A percentile compares a stretch with the other conserved stretches of the same genome.
phyloP scores from a whole-genome alignment of 345 rosid genomes.

The Luvunga scandens region DNA sequence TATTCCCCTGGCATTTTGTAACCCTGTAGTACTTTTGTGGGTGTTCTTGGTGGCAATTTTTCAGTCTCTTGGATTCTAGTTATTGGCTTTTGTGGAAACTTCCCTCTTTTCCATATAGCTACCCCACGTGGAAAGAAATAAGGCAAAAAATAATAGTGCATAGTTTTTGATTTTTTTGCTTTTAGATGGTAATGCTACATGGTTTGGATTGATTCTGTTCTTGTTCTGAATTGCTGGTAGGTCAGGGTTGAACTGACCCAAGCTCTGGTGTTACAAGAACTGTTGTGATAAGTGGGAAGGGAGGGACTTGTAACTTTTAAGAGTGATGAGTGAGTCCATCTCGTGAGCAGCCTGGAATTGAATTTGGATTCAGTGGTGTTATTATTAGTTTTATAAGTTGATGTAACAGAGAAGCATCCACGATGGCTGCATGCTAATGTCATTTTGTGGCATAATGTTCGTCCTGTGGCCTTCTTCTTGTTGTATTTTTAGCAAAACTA shows the following conservation, averaged over 20 bases:
- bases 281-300: neutral
- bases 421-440: neutral
- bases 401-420: neutral
- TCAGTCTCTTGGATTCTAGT: neutral
- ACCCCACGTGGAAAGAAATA: neutral
- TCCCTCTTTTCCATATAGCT: neutral
- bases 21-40: neutral
- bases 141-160: neutral
- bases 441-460: neutral
- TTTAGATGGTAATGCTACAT: neutral
- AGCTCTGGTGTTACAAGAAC: neutral
- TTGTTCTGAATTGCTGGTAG: conserved; percentile 16
- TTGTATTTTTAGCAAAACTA: neutral
- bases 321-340: neutral
- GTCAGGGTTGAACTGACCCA: conserved; percentile 8
- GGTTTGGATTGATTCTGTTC: neutral
- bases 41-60: neutral
- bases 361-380: neutral
- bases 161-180: neutral
- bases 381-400: neutral
- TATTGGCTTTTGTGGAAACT: neutral
- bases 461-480: neutral
- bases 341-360: neutral
- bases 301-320: neutral
- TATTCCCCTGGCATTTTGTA: neutral